Evolutionary conservation across 208 protist species (phyloP).

Genomic region (Jaenimonas drosophilae): DNA sequence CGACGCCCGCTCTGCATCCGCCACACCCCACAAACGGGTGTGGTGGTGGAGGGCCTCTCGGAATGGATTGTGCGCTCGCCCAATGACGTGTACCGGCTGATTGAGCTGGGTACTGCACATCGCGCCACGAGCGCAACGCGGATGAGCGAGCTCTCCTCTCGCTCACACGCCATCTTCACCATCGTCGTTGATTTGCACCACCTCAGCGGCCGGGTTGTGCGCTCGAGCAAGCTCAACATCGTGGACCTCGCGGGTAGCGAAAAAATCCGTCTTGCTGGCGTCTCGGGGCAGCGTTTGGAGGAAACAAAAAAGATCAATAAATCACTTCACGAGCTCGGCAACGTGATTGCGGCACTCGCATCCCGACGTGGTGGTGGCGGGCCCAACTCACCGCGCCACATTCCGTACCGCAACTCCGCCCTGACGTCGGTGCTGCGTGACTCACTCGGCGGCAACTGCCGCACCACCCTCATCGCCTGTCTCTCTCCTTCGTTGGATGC

Average conservation of each 20-base stretch:
- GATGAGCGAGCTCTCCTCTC: conserved; percentile 90
- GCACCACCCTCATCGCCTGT: conserved; percentile 55
- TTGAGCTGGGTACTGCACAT: conserved; percentile 55
- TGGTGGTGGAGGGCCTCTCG: conserved; percentile 89
- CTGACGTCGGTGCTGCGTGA: conserved; percentile 81
- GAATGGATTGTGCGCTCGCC: conserved; percentile 85
- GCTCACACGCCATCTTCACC: conserved; percentile 95
- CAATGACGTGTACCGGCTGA: conserved; percentile 87
- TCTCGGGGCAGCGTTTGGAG: conserved; percentile 68
- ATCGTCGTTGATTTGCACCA: conserved; percentile 55
- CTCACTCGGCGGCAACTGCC: conserved; percentile 90
- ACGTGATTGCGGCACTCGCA: conserved; percentile 52
- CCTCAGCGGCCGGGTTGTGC: conserved; percentile 12
- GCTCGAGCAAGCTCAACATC: conserved; percentile 88
- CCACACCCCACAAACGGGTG: conserved; percentile 71
- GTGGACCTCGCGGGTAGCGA: conserved; percentile 93
- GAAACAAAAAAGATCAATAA: conserved; percentile 80
- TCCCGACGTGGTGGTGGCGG: conserved; percentile 7
- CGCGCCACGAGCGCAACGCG: conserved; percentile 72
- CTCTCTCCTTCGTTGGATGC: conserved; percentile 42
- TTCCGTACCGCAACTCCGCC: conserved; percentile 85
- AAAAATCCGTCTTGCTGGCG: conserved; percentile 53
- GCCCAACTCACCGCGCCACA: conserved; percentile 19
- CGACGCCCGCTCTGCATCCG: conserved; percentile 26
- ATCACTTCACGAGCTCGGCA: conserved; percentile 45